Evolutionary conservation across 2,329 filamentous ascomycete species (phyloP).

Genomic region (Ramichloridium luteum): DNA sequence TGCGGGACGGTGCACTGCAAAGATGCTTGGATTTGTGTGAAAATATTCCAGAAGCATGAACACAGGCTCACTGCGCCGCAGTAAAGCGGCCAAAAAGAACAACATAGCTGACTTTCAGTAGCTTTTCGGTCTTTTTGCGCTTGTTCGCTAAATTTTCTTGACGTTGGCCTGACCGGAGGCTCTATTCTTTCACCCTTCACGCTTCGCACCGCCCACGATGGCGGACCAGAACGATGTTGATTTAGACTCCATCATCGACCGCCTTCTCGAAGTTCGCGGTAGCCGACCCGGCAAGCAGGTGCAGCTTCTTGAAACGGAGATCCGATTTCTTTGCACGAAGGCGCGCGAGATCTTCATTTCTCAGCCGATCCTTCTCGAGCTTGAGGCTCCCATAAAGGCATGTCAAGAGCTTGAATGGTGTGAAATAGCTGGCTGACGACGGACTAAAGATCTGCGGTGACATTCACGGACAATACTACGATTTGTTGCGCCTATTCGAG

Average conservation of each 20-base stretch:
- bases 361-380: slow-evolving; percentile 91
- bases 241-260: slow-evolving; percentile 98
- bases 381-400: slow-evolving; percentile 99
- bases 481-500: slow-evolving; percentile 91
- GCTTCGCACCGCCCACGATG: slow-evolving; percentile 38
- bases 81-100: not conserved
- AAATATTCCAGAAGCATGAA: too few relatives aligned
- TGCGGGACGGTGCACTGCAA: too few relatives aligned
- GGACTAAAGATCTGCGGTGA: slow-evolving; percentile 80
- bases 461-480: slow-evolving; percentile 98
- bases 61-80: not conserved
- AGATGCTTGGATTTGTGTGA: too few relatives aligned
- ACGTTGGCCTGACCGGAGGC: slow-evolving; percentile 13
- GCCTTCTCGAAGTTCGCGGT: slow-evolving; percentile 91
- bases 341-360: slow-evolving; percentile 99
- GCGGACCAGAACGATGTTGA: slow-evolving; percentile 82
- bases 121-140: slow-evolving; percentile 10
- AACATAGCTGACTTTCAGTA: slow-evolving; percentile 8
- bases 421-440: slow-evolving; percentile 15
- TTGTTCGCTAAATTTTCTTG: slow-evolving; percentile 7
- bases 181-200: slow-evolving; percentile 7
- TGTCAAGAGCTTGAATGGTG: too few relatives aligned
- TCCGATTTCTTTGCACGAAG: slow-evolving; percentile 95
- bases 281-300: slow-evolving; percentile 98
- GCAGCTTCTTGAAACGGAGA: slow-evolving; percentile 90